These are phyloP conservation scores for Solanum lycopersicoides DNA, from an alignment of 257 asterid genomes.

Conservation along the genomic window DNA sequence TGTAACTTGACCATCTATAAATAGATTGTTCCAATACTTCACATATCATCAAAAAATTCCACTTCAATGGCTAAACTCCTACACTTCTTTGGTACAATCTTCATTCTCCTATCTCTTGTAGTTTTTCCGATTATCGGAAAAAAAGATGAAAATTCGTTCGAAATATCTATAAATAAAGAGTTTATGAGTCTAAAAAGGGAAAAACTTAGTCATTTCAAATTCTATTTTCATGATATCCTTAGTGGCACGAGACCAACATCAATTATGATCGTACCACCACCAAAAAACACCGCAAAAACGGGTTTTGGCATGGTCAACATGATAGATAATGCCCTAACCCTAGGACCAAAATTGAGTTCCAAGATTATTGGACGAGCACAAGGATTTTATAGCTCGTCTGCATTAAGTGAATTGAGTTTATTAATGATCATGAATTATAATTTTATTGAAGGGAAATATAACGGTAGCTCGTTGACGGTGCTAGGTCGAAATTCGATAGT, in stretches of 20 bases:
- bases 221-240: not conserved
- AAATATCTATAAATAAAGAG: not conserved
- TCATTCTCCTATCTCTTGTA: not conserved
- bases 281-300: not conserved
- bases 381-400: not conserved
- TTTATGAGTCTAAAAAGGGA: not conserved
- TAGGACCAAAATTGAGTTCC: not conserved
- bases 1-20: not conserved
- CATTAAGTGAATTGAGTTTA: not conserved
- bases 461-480: not conserved
- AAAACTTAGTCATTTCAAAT: not conserved
- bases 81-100: not conserved
- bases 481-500: not conserved
- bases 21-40: not conserved
- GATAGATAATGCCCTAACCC: not conserved
- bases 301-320: not conserved
- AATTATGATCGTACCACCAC: not conserved
- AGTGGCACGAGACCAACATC: not conserved
- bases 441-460: slow-evolving; percentile 1
- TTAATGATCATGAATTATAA: not conserved
- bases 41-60: not conserved
- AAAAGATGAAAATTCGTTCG: not conserved
- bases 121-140: not conserved
- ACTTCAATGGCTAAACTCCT: not conserved
- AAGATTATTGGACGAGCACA: not conserved